Evolutionary conservation across 345 rosid genomes (phyloP).

Genomic region (Isatis tinctoria): DNA sequence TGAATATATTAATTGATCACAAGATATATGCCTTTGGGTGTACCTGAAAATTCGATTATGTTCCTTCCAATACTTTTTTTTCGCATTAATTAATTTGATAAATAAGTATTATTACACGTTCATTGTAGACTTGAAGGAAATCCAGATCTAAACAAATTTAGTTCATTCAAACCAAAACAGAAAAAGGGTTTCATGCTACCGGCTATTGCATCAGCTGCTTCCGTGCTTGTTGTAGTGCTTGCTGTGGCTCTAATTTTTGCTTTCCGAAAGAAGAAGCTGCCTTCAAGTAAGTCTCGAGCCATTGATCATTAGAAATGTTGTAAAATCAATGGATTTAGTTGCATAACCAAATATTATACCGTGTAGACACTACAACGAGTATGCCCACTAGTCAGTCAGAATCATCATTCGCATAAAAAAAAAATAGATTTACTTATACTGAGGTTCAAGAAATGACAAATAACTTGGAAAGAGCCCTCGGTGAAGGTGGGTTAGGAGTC

Average conservation of each 20-base stretch:
- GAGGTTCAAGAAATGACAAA: conserved; percentile 38
- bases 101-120: neutral
- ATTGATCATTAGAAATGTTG: neutral
- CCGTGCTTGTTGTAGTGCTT: neutral
- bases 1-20: too few species aligned
- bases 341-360: neutral
- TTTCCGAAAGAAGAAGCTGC: conserved; percentile 13
- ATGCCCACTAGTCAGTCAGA: neutral
- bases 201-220: conserved; percentile 24
- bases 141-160: conserved; percentile 17
- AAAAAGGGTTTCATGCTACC: neutral
- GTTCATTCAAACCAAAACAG: conserved; percentile 10
- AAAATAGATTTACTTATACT: neutral
- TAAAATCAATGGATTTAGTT: neutral
- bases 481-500: conserved; percentile 40
- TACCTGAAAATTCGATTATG: too few species aligned
- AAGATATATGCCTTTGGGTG: too few species aligned
- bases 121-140: conserved; percentile 27
- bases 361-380: neutral
- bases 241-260: conserved; percentile 11
- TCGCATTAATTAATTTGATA: too few species aligned
- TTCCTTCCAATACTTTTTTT: too few species aligned
- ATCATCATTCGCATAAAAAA: neutral
- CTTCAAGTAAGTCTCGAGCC: neutral
- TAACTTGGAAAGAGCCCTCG: conserved; percentile 27